Evolutionary conservation across 345 rosid species (phyloP).

Genomic region (Eucalyptus albens): DNA sequence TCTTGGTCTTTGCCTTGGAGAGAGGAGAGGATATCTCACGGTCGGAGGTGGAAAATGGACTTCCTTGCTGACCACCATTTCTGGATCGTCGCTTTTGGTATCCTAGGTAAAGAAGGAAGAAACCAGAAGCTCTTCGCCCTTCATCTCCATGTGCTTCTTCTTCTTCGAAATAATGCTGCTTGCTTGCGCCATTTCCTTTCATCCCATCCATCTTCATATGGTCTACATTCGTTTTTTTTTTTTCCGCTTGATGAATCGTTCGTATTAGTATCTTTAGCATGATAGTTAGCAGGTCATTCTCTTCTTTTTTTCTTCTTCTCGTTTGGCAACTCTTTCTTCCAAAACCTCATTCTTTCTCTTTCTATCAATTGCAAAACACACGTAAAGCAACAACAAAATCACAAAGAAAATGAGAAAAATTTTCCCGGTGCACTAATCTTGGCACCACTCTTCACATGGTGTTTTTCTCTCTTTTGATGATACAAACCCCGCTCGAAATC

Average conservation of each 20-base stretch:
- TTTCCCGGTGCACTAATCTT: not conserved
- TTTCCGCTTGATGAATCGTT: no score
- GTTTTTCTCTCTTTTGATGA: not conserved
- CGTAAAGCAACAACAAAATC: not conserved
- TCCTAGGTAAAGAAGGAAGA: slow-evolving; percentile 40
- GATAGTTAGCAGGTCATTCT: not conserved
- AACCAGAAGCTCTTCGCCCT: not conserved
- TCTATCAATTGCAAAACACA: not conserved
- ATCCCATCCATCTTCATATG: not conserved
- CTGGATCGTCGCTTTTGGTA: slow-evolving; percentile 38
- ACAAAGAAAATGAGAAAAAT: not conserved
- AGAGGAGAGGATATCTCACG: not conserved
- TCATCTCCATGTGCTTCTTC: not conserved
- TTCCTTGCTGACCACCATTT: slow-evolving; percentile 16
- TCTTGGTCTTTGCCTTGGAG: not conserved
- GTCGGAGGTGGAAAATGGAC: slow-evolving; percentile 14
- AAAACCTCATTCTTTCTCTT: not conserved
- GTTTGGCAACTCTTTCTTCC: not conserved
- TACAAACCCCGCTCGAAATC: not conserved
- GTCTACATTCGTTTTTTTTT: not conserved
- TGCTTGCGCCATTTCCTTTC: not conserved
- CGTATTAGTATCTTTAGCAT: not conserved
- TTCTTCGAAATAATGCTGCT: not conserved
- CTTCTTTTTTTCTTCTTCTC: not conserved
- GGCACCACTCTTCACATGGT: not conserved